phyloP scores from a whole-genome alignment of 2,329 filamentous ascomycete genomes.

The Ophiostoma pallidulum region DNA sequence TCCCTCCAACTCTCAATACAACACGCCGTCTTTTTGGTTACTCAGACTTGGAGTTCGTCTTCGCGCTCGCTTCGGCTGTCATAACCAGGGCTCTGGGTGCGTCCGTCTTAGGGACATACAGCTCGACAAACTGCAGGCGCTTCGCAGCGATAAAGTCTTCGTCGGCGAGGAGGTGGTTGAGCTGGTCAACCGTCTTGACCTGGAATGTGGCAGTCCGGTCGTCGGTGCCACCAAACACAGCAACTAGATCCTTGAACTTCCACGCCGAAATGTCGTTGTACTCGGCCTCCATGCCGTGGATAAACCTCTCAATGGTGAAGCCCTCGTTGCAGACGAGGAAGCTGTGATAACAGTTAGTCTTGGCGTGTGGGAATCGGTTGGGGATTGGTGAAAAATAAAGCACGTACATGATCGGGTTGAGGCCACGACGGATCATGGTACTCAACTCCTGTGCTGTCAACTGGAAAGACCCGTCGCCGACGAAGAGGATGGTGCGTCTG shows the following conservation, averaged over 20 bases:
- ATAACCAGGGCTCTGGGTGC: conserved; percentile 60
- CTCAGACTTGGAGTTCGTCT: conserved; percentile 46
- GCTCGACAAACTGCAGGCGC: conserved; percentile 62
- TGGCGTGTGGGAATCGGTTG: no score
- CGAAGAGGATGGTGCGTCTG: conserved; percentile 68
- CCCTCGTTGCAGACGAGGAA: conserved; percentile 84
- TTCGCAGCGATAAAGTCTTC: conserved; percentile 34
- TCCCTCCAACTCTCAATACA: no score
- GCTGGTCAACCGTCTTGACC: conserved; percentile 15
- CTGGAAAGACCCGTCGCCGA: conserved; percentile 83
- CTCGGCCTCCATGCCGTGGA: conserved; percentile 67
- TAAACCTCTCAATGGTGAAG: conserved; percentile 81
- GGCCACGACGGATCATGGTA: conserved; percentile 67
- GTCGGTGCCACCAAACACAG: conserved; percentile 16
- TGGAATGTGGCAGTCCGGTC: conserved; percentile 16
- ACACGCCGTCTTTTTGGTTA: no score
- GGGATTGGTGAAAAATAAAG: no score
- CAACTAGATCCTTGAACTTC: conserved; percentile 42
- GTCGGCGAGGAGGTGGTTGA: conserved; percentile 15
- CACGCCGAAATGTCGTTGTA: conserved; percentile 78
- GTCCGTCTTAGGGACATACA: conserved; percentile 73
- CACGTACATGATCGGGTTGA: conserved; percentile 66
- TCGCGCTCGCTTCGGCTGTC: conserved; percentile 62
- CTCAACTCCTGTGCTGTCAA: conserved; percentile 75
- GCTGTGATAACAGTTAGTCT: no score